phyloP scores from a whole-genome alignment of 192 early-diverging fungal species.

The Podila minutissima region DNA sequence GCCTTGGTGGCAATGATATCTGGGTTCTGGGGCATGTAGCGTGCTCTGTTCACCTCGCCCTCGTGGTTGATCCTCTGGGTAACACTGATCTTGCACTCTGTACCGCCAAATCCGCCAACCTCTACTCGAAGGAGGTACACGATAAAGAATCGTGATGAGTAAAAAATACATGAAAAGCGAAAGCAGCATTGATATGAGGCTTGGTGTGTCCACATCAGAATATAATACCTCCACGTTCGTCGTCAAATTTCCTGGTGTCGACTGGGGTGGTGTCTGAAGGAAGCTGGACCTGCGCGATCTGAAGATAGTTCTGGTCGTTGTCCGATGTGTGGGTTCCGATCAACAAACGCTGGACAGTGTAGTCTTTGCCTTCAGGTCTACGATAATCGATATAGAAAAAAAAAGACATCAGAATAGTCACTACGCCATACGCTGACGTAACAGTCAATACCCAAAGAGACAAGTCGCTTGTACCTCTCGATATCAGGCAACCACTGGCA shows the following conservation, averaged over 20 bases:
- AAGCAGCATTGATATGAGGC: background rate
- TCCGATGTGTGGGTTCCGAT: conserved; percentile 98
- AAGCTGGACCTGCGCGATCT: conserved; percentile 92
- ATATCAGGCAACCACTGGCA: conserved; percentile 98
- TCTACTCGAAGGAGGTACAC: conserved; percentile 52
- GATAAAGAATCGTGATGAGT: background rate
- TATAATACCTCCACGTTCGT: conserved; percentile 74
- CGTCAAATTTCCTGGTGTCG: conserved; percentile 73
- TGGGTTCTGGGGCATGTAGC: conserved; percentile 96
- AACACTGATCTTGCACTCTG: conserved; percentile 81
- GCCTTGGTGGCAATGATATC: conserved; percentile 97
- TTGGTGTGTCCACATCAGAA: background rate
- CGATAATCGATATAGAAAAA: background rate
- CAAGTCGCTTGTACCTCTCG: conserved; percentile 66
- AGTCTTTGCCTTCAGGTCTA: conserved; percentile 91
- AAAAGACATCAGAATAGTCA: background rate
- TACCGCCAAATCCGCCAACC: conserved; percentile 82
- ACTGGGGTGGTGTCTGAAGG: conserved; percentile 71
- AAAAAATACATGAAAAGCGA: background rate
- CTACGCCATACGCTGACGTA: background rate
- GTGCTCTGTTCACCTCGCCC: conserved; percentile 97
- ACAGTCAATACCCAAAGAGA: background rate
- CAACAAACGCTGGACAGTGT: conserved; percentile 88
- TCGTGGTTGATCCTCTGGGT: conserved; percentile 97
- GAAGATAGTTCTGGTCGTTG: conserved; percentile 96